Conservation (phyloP, 768 basidiomycete species). For the Pulveroboletus sp. region DNA sequence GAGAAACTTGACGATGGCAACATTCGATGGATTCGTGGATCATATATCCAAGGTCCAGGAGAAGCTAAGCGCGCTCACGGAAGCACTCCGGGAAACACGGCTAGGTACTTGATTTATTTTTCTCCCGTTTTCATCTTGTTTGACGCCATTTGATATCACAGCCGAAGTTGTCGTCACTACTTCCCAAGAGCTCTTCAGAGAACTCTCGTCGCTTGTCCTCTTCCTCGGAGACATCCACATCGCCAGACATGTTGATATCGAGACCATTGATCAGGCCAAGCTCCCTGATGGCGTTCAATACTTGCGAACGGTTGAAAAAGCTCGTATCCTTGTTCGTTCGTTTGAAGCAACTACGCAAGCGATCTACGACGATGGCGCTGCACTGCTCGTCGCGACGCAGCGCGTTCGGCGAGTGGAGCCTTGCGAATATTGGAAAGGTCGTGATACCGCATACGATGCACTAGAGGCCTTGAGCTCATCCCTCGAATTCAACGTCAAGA, state of each 20-base stretch:
- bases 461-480: slow-evolving; percentile 30
- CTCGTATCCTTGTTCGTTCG: slow-evolving; percentile 44
- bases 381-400: slow-evolving; percentile 41
- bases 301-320: slow-evolving; percentile 42
- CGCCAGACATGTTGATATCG: slow-evolving; percentile 51
- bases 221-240: slow-evolving; percentile 49
- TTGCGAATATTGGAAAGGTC: slow-evolving; percentile 23
- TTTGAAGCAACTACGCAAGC: slow-evolving; percentile 49
- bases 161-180: slow-evolving; percentile 23
- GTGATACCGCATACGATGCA: slow-evolving; percentile 24
- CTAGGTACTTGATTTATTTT: slow-evolving; percentile 19
- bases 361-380: slow-evolving; percentile 47
- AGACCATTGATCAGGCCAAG: slow-evolving; percentile 34
- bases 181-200: slow-evolving; percentile 33
- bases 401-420: slow-evolving; percentile 25
- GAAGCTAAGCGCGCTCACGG: slow-evolving; percentile 20
- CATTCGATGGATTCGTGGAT: slow-evolving; percentile 34
- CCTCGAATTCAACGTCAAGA: slow-evolving; percentile 33
- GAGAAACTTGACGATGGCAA: slow-evolving; percentile 24
- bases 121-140: neutral
- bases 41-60: slow-evolving; percentile 29
- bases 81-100: slow-evolving; percentile 15
- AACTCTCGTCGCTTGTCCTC: slow-evolving; percentile 40
- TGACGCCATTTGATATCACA: slow-evolving; percentile 7
- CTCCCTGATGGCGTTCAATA: slow-evolving; percentile 37